phyloP scores from a whole-genome alignment of 352 stramenopile genomes.

The Pythium utonaiense region DNA sequence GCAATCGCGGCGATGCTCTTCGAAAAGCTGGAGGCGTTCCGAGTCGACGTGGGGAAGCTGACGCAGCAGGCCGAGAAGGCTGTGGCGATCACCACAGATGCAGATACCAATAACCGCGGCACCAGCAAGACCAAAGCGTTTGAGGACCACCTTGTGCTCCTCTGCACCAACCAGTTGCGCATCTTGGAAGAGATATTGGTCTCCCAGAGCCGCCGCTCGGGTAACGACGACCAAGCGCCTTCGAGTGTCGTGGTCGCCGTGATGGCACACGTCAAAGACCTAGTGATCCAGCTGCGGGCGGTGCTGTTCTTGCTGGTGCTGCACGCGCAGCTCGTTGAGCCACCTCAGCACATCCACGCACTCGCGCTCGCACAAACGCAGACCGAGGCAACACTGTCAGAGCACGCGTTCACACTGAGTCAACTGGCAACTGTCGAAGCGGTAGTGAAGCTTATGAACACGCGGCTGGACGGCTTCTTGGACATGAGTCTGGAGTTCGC shows the following conservation, averaged over 20 bases:
- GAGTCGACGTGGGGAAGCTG: conserved; percentile 44
- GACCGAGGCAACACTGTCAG: conserved; percentile 31
- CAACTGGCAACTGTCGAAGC: conserved; percentile 50
- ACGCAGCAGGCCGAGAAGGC: conserved; percentile 43
- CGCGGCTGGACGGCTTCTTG: conserved; percentile 55
- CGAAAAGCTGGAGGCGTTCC: conserved; percentile 36
- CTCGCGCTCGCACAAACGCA: conserved; percentile 30
- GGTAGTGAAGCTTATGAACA: conserved; percentile 63
- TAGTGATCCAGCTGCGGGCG: conserved; percentile 57
- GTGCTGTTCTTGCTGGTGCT: conserved; percentile 51
- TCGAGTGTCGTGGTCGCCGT: background rate
- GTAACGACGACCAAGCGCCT: background rate
- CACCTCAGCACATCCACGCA: conserved; percentile 29
- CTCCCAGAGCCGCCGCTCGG: conserved; percentile 1
- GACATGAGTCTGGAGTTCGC: conserved; percentile 62
- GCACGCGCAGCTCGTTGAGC: conserved; percentile 36
- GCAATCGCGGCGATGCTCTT: conserved; percentile 26
- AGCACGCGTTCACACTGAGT: conserved; percentile 44
- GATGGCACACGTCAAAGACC: conserved; percentile 30
- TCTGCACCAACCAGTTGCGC: conserved; percentile 21
- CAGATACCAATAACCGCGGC: background rate
- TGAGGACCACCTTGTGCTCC: conserved; percentile 22
- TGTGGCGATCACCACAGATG: background rate
- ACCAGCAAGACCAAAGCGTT: conserved; percentile 8
- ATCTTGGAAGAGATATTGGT: conserved; percentile 21